Conservation (phyloP, 371 early-diverging fungal genomes). For the Syncephalastrum sp. region DNA sequence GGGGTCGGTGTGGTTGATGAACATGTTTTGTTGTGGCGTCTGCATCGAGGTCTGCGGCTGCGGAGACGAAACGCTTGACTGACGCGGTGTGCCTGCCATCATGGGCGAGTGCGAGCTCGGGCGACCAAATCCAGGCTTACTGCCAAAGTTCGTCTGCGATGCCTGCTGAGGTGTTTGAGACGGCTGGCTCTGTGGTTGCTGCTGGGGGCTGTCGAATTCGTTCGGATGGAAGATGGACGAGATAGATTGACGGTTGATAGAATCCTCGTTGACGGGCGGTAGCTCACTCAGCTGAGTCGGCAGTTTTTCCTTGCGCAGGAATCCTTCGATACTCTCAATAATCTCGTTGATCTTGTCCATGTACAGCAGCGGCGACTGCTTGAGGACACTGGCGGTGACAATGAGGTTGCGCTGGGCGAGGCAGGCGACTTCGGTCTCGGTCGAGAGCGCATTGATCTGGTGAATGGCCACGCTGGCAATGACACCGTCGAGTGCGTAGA, state of each 20-base stretch:
- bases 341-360: constrained; percentile 51
- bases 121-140: not conserved
- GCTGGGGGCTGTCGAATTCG: constrained; percentile 15
- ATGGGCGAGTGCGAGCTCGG: constrained; percentile 2
- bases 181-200: constrained; percentile 13
- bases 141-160: constrained; percentile 1
- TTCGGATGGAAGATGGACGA: constrained; percentile 37
- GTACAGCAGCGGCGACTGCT: constrained; percentile 46
- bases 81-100: too few relatives aligned
- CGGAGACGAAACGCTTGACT: too few relatives aligned
- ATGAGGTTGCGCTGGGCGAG: constrained; percentile 47
- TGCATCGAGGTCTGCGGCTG: too few relatives aligned
- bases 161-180: constrained; percentile 13
- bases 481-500: constrained; percentile 45
- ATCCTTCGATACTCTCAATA: constrained; percentile 37
- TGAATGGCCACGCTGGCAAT: constrained; percentile 48
- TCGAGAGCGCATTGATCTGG: constrained; percentile 44
- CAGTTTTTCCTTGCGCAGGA: constrained; percentile 28
- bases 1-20: constrained; percentile 9
- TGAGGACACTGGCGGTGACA: constrained; percentile 35
- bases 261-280: constrained; percentile 36
- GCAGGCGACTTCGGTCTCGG: constrained; percentile 33
- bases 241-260: constrained; percentile 41
- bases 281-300: constrained; percentile 31
- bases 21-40: constrained; percentile 6